Percentiles rank a stretch among this genome's conserved stretches.
These are phyloP conservation scores for Porogramme epimiltina DNA, from an alignment of 1,284 basidiomycete genomes.

Conservation along the genomic window DNA sequence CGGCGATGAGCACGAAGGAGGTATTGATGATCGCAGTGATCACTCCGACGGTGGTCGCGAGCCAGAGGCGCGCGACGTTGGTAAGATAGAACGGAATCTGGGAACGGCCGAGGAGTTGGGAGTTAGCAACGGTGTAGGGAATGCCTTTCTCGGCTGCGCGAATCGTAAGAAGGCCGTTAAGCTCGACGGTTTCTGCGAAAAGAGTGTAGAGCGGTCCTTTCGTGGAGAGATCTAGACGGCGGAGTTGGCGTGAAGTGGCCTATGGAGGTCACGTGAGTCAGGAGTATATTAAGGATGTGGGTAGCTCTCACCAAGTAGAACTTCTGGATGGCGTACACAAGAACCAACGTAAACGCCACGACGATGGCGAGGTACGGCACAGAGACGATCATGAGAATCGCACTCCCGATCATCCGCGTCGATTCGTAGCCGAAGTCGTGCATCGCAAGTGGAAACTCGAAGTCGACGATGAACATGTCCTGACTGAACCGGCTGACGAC, in stretches of 20 bases:
- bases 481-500: conserved; percentile 6
- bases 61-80: conserved; percentile 4
- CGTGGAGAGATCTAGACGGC: not conserved
- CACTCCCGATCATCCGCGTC: conserved; percentile 5
- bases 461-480: conserved; percentile 6
- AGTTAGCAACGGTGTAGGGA: conserved; percentile 2
- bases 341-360: not conserved
- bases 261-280: not conserved
- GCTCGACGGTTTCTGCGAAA: conserved; percentile 4
- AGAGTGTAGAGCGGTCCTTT: conserved; percentile 3
- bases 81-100: conserved; percentile 4
- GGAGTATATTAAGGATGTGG: not conserved
- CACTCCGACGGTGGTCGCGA: conserved; percentile 3
- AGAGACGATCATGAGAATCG: conserved; percentile 4
- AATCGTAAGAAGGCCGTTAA: conserved; percentile 2
- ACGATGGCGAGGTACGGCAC: conserved; percentile 6
- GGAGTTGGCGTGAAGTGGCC: conserved; percentile 2
- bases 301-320: conserved; percentile 1
- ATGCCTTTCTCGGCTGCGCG: conserved; percentile 1
- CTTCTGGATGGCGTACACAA: conserved; percentile 3
- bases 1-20: conserved; percentile 3
- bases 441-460: conserved; percentile 7
- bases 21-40: conserved; percentile 3
- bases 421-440: conserved; percentile 6
- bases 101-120: conserved; percentile 3